Evolutionary conservation across 2,329 filamentous ascomycete species (phyloP).

Genomic region (Diaporthe vaccinii): DNA sequence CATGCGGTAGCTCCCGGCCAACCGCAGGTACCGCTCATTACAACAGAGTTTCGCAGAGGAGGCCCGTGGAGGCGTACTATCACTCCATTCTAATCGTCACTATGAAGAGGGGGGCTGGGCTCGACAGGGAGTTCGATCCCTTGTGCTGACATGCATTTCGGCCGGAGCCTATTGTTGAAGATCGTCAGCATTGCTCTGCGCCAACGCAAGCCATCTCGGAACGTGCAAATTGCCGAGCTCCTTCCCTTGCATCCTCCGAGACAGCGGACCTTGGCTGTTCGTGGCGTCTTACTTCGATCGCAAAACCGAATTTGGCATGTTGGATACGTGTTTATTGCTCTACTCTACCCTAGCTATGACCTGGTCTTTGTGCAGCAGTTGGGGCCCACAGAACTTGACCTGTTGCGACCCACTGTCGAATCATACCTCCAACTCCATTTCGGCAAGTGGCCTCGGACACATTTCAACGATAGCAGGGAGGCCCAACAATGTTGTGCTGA

Average conservation of each 20-base stretch:
- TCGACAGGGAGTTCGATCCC: neutral
- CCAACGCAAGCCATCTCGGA: slow-evolving; percentile 1
- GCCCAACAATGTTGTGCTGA: neutral
- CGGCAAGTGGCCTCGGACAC: neutral
- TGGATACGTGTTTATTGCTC: neutral
- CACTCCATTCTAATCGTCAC: neutral
- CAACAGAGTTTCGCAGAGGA: neutral
- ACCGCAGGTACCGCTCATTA: neutral
- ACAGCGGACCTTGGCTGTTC: neutral
- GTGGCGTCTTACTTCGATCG: too few relatives aligned
- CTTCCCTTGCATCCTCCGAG: neutral
- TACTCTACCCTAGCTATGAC: neutral
- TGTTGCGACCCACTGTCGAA: neutral
- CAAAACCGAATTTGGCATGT: neutral
- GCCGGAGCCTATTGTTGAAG: neutral
- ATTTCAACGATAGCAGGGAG: neutral
- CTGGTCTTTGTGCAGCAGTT: neutral
- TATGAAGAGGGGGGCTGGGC: slow-evolving; percentile 6
- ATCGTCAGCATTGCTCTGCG: neutral
- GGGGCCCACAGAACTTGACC: too few relatives aligned
- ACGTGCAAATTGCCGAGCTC: neutral
- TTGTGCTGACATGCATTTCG: slow-evolving; percentile 2
- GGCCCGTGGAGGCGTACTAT: neutral
- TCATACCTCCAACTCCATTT: neutral
- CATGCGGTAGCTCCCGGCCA: neutral